Evolutionary conservation across 228 moss, liverwort and hornwort species (phyloP).

Genomic region (Sphagnum magellanicum): DNA sequence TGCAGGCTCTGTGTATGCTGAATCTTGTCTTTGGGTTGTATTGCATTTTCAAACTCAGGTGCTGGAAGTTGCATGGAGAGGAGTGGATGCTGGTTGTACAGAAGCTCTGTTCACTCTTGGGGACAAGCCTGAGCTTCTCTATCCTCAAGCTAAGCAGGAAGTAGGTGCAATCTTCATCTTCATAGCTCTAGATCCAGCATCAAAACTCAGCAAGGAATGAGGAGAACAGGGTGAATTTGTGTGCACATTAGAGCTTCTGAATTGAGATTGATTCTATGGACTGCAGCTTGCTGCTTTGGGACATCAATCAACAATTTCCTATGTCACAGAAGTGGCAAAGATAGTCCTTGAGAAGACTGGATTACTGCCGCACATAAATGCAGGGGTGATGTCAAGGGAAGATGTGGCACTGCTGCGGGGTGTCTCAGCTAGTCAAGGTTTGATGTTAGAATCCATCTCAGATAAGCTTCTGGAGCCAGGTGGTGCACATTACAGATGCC

Average conservation of each 20-base stretch:
- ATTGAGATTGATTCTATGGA: no score
- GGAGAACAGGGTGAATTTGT: no score
- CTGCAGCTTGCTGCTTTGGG: conserved; percentile 65
- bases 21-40: no score
- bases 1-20: no score
- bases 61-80: conserved; percentile 69
- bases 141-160: conserved; percentile 70
- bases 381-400: conserved; percentile 68
- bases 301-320: conserved; percentile 63
- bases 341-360: conserved; percentile 71
- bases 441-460: conserved; percentile 85
- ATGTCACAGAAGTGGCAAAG: conserved; percentile 67
- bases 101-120: conserved; percentile 89
- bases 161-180: conserved; percentile 16
- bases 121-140: conserved; percentile 88
- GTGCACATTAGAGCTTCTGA: no score
- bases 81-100: conserved; percentile 76
- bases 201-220: no score
- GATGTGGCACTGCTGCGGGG: conserved; percentile 62
- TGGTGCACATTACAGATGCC: conserved; percentile 80
- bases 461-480: conserved; percentile 65
- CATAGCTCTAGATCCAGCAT: no score
- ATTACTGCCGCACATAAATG: conserved; percentile 84
- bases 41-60: conserved; percentile 20
- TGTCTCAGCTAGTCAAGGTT: conserved; percentile 81